Evolutionary conservation across 306 rosid genomes (phyloP).

Genomic region (Aeschynomene evenia): DNA sequence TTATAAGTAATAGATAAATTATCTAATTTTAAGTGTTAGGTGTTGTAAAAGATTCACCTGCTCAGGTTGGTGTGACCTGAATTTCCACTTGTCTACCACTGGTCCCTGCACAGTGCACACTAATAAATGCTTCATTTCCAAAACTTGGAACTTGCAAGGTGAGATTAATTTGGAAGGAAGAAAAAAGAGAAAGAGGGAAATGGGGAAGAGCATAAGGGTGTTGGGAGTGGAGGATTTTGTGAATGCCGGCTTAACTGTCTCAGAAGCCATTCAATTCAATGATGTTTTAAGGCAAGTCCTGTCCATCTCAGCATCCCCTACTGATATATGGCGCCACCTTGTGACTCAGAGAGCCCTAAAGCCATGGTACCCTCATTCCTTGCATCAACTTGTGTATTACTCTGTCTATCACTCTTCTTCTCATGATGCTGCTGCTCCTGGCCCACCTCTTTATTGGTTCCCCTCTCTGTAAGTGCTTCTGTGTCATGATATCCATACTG

Average conservation of each 20-base stretch:
- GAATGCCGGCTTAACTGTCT: constrained; percentile 43
- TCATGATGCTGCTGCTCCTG: constrained; percentile 36
- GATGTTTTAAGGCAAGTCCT: constrained; percentile 27
- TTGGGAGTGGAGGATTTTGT: constrained; percentile 53
- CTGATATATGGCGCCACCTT: constrained; percentile 51
- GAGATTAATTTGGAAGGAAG: background rate
- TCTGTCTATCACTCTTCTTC: constrained; percentile 44
- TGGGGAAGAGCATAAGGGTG: constrained; percentile 49
- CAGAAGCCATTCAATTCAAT: constrained; percentile 50
- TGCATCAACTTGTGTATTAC: constrained; percentile 63
- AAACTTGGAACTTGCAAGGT: background rate
- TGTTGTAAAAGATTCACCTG: background rate
- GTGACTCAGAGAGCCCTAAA: constrained; percentile 52
- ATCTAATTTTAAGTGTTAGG: background rate
- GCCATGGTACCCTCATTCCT: constrained; percentile 53
- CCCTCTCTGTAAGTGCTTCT: constrained; percentile 59
- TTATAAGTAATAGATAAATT: too few species aligned
- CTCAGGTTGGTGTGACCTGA: background rate
- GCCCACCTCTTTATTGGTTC: constrained; percentile 75
- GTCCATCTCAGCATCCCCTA: background rate
- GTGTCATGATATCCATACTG: too few species aligned
- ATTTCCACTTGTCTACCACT: background rate
- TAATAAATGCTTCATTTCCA: too few species aligned
- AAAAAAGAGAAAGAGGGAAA: background rate
- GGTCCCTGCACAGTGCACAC: background rate